Base-by-base conservation (phyloP, 2,329 filamentous ascomycete genomes). In the Elsinoe arachidis region DNA sequence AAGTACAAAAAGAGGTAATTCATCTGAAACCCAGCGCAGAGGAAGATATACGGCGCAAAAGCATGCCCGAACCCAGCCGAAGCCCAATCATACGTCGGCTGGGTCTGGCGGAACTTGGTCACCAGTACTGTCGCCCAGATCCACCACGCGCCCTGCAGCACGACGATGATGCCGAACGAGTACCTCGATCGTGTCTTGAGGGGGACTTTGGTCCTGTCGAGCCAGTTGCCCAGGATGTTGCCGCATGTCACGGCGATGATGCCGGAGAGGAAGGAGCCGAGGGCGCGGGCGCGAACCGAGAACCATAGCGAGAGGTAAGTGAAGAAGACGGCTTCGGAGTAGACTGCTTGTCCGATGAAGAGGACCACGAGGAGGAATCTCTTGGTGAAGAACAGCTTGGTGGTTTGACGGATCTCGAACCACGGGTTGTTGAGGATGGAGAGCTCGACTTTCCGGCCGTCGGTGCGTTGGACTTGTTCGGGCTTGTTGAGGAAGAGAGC, bases 1-100 rank as follows among this genome's bases (percentile, higher is more conserved):
- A 89, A 89, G 71, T 88, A 88, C 75, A 88, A 69, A 67, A 83
- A 88, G 61, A 88, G 76, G 66, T 90, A 90, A 67, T 89, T 89
- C 6, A 88, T 62, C 69, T 89, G 86, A 63, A 89, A 89, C 0
- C 83, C 81, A 10, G 81, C 70, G 0, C 83, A 82, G 62, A 87
- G 77, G 63, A 90, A 80, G 5, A 90, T 65, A 67, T 86, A 89
- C 15, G 88, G 74, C 0, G 78, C 80, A 63, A 89, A 90, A 0
- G 78, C 83, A 38, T 76, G 75, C 0, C 85, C 85, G 56, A 90
- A 90, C 0, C 83, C 84, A 0, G 72, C 61, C 60, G 78, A 78
- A 0, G 67, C 64, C 87, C 86, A 90, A 67, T 90, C 87, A 62
- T 81, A 85, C 0, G 76, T 79, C 0, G 85, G 85, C 15, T 74